These are phyloP conservation scores for Tricholoma saponaceum DNA, from an alignment of 768 basidiomycete species.

Conservation along the genomic window DNA sequence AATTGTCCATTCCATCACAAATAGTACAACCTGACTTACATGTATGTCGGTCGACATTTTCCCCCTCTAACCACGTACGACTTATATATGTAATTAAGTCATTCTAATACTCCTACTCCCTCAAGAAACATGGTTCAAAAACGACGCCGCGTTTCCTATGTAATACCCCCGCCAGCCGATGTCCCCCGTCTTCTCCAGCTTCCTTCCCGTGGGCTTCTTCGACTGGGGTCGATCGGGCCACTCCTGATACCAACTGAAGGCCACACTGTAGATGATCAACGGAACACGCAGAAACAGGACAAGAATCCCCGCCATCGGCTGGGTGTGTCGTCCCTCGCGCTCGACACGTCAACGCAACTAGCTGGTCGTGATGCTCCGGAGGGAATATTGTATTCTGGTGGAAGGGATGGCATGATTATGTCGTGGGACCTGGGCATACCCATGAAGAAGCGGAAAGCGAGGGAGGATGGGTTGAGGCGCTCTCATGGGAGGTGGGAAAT, in stretches of 20 bases:
- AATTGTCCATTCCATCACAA: too few relatives aligned
- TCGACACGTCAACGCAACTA: slow-evolving; percentile 80
- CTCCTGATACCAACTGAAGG: slow-evolving; percentile 45
- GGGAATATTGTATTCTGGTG: slow-evolving; percentile 88
- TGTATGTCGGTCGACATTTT: too few relatives aligned
- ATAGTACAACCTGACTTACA: too few relatives aligned
- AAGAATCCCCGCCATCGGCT: slow-evolving; percentile 80
- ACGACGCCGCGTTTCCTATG: slow-evolving; percentile 79
- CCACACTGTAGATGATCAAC: slow-evolving; percentile 19
- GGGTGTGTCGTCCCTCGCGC: slow-evolving; percentile 80
- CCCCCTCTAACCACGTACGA: neutral
- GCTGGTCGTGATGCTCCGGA: slow-evolving; percentile 63
- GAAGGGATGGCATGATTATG: slow-evolving; percentile 83
- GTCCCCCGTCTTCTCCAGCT: slow-evolving; percentile 64
- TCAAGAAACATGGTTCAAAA: slow-evolving; percentile 34
- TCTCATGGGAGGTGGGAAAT: slow-evolving; percentile 62
- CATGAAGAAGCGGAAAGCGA: slow-evolving; percentile 45
- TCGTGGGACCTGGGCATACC: slow-evolving; percentile 81
- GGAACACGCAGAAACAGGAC: slow-evolving; percentile 19
- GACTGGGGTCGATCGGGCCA: slow-evolving; percentile 68
- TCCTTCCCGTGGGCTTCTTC: slow-evolving; percentile 58
- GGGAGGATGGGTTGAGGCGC: slow-evolving; percentile 14
- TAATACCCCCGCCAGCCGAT: slow-evolving; percentile 70
- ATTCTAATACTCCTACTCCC: neutral
- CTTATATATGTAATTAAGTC: neutral